A percentile compares a stretch with the other conserved stretches of the same genome.
Conservation (phyloP, 441 rosid species). For the Populus hybrid region DNA sequence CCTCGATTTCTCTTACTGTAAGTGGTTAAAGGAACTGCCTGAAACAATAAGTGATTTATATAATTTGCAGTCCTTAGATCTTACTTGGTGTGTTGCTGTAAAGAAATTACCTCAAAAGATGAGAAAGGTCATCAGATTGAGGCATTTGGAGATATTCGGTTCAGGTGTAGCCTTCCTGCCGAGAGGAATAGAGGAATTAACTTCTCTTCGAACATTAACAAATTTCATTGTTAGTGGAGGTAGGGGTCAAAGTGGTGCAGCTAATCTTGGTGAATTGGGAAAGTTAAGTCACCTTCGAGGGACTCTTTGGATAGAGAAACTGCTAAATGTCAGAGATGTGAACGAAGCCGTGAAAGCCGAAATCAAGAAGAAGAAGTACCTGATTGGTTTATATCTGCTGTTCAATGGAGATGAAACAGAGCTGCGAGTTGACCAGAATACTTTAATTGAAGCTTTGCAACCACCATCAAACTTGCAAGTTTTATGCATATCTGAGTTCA, state of each 20-base stretch:
- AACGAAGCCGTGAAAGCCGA: conserved; percentile 15
- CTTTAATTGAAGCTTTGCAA: background rate
- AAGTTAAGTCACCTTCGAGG: conserved; percentile 13
- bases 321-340: background rate
- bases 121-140: background rate
- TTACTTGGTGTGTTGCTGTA: background rate
- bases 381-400: background rate
- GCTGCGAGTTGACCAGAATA: background rate
- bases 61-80: background rate
- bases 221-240: background rate
- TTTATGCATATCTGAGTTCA: background rate
- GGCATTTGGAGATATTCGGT: background rate
- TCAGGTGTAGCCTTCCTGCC: background rate
- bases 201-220: background rate
- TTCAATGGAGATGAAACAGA: background rate
- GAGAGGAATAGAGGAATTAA: background rate
- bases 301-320: background rate
- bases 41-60: background rate
- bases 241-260: background rate
- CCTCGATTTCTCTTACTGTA: conserved; percentile 11
- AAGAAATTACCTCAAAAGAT: background rate
- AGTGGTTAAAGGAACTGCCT: background rate
- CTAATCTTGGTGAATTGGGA: conserved; percentile 4
- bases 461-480: background rate
- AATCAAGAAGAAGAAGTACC: conserved; percentile 5